Base-by-base conservation (phyloP, 805 yeast genomes). In the Ogataea paraovalis region DNA sequence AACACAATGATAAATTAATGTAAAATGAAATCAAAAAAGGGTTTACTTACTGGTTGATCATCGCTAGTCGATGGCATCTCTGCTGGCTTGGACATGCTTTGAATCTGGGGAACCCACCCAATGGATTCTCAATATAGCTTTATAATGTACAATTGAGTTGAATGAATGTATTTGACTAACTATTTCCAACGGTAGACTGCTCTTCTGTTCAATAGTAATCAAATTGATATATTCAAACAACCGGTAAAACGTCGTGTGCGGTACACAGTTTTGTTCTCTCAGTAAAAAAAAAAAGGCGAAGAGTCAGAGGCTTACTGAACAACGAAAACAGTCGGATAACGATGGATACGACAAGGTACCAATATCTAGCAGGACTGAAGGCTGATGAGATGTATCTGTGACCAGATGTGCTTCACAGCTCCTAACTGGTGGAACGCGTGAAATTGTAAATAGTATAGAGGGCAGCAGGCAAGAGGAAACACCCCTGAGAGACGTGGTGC, bases 11-110 rank as follows among this genome's bases (percentile, higher is more conserved):
- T 23, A 19, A 27, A 43, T 14, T 8, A 14, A 27, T n/a, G 7
- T 7, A 25, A 25, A 25, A 25, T 7, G 10, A 25, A 25, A 25
- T 7, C 28, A 10, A 10, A 7, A 7, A 8, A 10, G 33, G n/a
- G 16, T 10, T 21, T 39, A 43, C 45, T 19, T 43, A 43, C 45
- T n/a, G 30, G 41, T 14, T 43, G 45, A 27, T 33, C 21, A 13
- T 21, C 42, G 18, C 27, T 27, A 23, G 23, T 16, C 4, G 23
- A 14, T 18, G 42, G 23, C 38, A 34, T 18, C 16, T 34, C 38
- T 34, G 38, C 20, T 16, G 14, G 19, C 19, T 18, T 20, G 16
- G 38, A 34, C 38, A 34, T 34, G 9, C 5, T 34, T 6, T 18
- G n/a, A 30, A 8, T 14, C 34, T 5, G 12, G n/a, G n/a, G 34